These are phyloP conservation scores for Parasarocladium wereldwijsianum DNA, from an alignment of 2,329 filamentous ascomycete genomes.

Conservation along the genomic window DNA sequence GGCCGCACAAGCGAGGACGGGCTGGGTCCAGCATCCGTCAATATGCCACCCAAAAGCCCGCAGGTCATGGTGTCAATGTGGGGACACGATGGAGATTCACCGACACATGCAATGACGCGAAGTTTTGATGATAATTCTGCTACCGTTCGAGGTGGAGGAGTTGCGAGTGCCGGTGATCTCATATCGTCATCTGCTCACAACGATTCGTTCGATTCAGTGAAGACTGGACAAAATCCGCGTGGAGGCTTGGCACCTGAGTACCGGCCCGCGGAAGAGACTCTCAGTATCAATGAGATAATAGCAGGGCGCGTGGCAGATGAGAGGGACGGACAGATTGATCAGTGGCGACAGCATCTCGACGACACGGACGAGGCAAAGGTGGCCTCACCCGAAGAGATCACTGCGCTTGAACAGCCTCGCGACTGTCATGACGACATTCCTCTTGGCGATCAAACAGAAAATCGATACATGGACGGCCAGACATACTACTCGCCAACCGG, in stretches of 20 bases:
- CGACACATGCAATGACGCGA: constrained; percentile 24
- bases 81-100: constrained; percentile 25
- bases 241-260: constrained; percentile 27
- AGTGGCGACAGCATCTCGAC: constrained; percentile 33
- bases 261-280: constrained; percentile 26
- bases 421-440: constrained; percentile 28
- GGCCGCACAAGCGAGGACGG: constrained; percentile 36
- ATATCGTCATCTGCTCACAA: constrained; percentile 17
- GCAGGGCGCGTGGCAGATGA: constrained; percentile 25
- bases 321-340: constrained; percentile 32
- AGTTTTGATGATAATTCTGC: constrained; percentile 22
- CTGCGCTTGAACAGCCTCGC: constrained; percentile 9
- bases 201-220: constrained; percentile 23
- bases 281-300: constrained; percentile 34
- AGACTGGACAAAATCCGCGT: constrained; percentile 7
- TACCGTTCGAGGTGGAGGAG: constrained; percentile 17
- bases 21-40: constrained; percentile 20
- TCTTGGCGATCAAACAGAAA: constrained; percentile 32
- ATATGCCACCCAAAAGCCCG: constrained; percentile 34
- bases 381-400: constrained; percentile 9
- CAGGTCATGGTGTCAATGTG: constrained; percentile 42
- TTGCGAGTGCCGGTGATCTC: constrained; percentile 25
- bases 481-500: constrained; percentile 29
- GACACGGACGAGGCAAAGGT: constrained; percentile 15
- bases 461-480: constrained; percentile 31